Evolutionary conservation across 1,284 basidiomycete genomes (phyloP), one percentile per base, ranked within the genome.

Genomic region (Peniophora sp.): DNA sequence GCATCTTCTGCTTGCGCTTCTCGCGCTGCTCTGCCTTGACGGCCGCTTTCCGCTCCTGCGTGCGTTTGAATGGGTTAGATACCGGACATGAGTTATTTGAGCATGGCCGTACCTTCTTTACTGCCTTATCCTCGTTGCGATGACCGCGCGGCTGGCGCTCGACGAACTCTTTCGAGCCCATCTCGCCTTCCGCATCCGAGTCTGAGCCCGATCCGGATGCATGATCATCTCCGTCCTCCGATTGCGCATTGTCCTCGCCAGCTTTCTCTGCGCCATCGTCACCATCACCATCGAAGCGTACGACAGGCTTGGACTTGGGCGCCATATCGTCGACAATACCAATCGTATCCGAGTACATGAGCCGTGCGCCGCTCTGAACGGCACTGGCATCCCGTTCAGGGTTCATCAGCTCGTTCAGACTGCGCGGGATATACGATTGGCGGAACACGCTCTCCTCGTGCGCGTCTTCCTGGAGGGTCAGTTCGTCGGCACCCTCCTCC

Each of bases 341-440:
- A 47, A 94, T 91, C 0, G 89, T 80, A 55, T 87, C 81, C 16
- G 85, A 83, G 63, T 97, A 97, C 54, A 97, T 96, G 41, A 96
- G 74, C 8, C n/a, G 38, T 45, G 77, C 76, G 1, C 92, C 92
- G 8, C 79, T 69, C 34, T 74, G 74, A 39, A 95, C 71, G 20
- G 79, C 76, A 34, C 82, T 89, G 14, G 92, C 84, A 62, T 97
- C 94, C 22, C 93, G 77, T 63, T 97, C 94, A 0, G 92, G 90
- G 64, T 97, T 92, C 62, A 86, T 92, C 3, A 97, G 87, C 61
- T 97, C 92, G 56, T 92, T 91, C 27, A 97, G 72, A 12, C 83
- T 86, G 22, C 94, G 84, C n/a, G 94, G 94, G 56, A 97, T 97
- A 67, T 92, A 97, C 0, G 91, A 89, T 24, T 77, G 76, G 66